A percentile compares a stretch with the other conserved stretches of the same genome.
These are phyloP conservation scores for Claviceps sp. DNA, from an alignment of 2,329 filamentous ascomycete genomes.

Conservation along the genomic window DNA sequence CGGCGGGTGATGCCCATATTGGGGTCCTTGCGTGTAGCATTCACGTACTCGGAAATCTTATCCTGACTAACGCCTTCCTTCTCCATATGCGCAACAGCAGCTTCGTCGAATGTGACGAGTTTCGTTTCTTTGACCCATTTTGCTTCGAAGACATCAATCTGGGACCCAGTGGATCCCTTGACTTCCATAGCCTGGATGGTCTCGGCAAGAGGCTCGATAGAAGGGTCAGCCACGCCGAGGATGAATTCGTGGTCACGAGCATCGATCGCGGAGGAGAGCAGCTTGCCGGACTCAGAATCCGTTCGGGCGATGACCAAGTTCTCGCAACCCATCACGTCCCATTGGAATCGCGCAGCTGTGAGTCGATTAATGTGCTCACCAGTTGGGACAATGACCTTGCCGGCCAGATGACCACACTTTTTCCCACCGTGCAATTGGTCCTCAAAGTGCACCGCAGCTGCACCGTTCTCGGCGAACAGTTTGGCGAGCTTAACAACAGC, in stretches of 20 bases:
- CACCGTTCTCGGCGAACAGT: constrained; percentile 92
- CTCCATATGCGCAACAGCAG: constrained; percentile 61
- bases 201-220: constrained; percentile 72
- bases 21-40: constrained; percentile 46
- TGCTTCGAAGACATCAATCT: constrained; percentile 78
- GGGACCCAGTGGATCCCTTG: constrained; percentile 57
- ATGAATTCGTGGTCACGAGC: constrained; percentile 96
- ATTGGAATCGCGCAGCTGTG: constrained; percentile 84
- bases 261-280: constrained; percentile 84
- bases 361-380: constrained; percentile 95
- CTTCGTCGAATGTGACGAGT: constrained; percentile 85
- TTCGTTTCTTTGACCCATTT: constrained; percentile 78
- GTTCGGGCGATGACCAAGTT: constrained; percentile 91
- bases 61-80: constrained; percentile 48
- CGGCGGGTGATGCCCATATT: constrained; percentile 70
- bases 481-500: constrained; percentile 94
- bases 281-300: constrained; percentile 84
- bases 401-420: constrained; percentile 93
- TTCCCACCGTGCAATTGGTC: constrained; percentile 97
- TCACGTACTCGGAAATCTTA: constrained; percentile 55
- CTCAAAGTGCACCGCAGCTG: constrained; percentile 92
- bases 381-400: constrained; percentile 87
- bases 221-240: constrained; percentile 63
- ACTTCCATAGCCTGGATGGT: constrained; percentile 83
- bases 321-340: constrained; percentile 95